These are phyloP conservation scores for Fusarium veterinarium DNA, from an alignment of 2,329 filamentous ascomycete genomes.

Conservation along the genomic window DNA sequence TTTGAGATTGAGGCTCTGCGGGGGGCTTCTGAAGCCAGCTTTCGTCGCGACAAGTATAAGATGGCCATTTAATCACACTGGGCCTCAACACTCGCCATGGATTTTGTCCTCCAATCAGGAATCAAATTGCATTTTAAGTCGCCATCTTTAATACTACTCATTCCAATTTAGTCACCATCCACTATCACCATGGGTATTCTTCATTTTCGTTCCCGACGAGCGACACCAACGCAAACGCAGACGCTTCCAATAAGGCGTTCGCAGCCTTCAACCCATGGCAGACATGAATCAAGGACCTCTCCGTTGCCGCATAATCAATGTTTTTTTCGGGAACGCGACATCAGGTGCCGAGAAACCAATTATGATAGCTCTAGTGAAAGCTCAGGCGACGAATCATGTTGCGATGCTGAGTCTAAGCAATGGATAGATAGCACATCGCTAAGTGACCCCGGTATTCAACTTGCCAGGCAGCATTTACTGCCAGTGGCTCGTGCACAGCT, in stretches of 20 bases:
- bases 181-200: not conserved
- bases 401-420: accelerated
- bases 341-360: accelerated
- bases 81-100: no score
- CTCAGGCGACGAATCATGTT: not conserved
- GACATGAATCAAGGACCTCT: no score
- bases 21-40: no score
- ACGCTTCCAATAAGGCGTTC: accelerated
- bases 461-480: not conserved
- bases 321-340: accelerated
- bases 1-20: no score
- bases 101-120: not conserved
- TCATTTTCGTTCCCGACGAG: not conserved
- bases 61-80: no score
- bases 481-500: not conserved
- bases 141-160: no score
- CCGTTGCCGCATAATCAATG: accelerated
- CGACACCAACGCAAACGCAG: accelerated
- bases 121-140: no score
- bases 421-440: accelerated
- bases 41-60: no score
- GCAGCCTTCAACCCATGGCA: accelerated
- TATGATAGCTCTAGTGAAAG: not conserved
- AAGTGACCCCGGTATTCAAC: accelerated
- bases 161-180: no score